phyloP scores from a whole-genome alignment of 2,329 filamentous ascomycete species.

The Amauroascus verrucosus region DNA sequence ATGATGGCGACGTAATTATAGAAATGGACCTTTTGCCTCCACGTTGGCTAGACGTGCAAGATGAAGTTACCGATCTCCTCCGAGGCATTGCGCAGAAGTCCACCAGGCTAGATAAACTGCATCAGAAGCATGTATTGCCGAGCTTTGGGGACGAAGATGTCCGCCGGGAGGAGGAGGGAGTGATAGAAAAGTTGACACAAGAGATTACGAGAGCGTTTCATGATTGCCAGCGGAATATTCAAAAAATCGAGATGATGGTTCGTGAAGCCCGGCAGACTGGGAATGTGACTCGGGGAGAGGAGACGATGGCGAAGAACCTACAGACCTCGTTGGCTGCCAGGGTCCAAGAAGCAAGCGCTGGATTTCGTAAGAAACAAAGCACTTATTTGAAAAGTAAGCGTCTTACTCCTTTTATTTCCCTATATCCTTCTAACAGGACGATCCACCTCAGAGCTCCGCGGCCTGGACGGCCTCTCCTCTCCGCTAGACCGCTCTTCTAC shows the following conservation, averaged over 20 bases:
- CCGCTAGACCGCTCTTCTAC: constrained; percentile 43
- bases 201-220: constrained; percentile 84
- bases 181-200: constrained; percentile 85
- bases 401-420: neutral
- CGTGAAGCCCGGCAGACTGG: constrained; percentile 59
- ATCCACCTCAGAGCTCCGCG: constrained; percentile 55
- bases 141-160: constrained; percentile 93
- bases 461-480: constrained; percentile 53
- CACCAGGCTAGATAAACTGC: constrained; percentile 75
- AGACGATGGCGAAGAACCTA: constrained; percentile 92
- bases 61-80: constrained; percentile 79
- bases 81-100: constrained; percentile 72
- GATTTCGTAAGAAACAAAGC: constrained; percentile 94
- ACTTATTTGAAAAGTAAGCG: constrained; percentile 79
- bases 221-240: constrained; percentile 77
- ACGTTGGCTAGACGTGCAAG: constrained; percentile 88
- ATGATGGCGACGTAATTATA: constrained; percentile 82
- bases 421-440: neutral
- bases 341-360: constrained; percentile 83
- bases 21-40: constrained; percentile 97
- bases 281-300: constrained; percentile 67
- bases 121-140: constrained; percentile 93
- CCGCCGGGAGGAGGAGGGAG: constrained; percentile 72
- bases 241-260: constrained; percentile 79
- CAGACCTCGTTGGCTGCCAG: constrained; percentile 80